Evolutionary conservation across 2,329 filamentous ascomycete genomes (phyloP).

Genomic region (Apiospora kogelbergensis): DNA sequence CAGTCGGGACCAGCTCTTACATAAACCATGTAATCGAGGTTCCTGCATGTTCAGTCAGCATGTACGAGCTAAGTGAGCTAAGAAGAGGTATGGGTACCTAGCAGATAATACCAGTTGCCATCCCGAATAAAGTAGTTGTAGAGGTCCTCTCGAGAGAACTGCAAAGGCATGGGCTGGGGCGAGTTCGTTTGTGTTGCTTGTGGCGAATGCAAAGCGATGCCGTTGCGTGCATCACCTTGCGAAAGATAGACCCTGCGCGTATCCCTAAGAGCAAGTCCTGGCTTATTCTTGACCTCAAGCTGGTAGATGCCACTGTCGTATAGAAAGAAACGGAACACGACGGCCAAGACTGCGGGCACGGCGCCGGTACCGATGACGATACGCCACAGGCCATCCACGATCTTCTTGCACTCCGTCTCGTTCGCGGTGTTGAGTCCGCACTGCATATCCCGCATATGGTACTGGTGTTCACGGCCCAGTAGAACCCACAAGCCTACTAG

Average conservation of each 20-base stretch:
- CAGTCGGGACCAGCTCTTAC: conserved; percentile 2
- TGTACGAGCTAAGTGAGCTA: no score
- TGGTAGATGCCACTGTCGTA: conserved; percentile 66
- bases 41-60: neutral
- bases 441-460: conserved; percentile 26
- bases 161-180: conserved; percentile 40
- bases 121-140: conserved; percentile 50
- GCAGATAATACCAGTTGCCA: conserved; percentile 45
- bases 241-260: conserved; percentile 59
- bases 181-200: conserved; percentile 19
- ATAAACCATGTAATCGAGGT: conserved; percentile 18
- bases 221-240: conserved; percentile 30
- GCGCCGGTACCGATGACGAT: conserved; percentile 67
- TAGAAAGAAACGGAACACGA: conserved; percentile 65
- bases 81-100: conserved; percentile 26
- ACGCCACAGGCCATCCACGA: conserved; percentile 64
- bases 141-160: conserved; percentile 50
- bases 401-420: conserved; percentile 44
- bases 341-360: conserved; percentile 61
- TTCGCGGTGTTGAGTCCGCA: conserved; percentile 45
- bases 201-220: conserved; percentile 34
- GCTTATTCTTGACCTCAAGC: conserved; percentile 64
- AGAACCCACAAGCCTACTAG: conserved; percentile 57
- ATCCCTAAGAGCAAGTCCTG: conserved; percentile 57
- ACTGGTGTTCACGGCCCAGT: conserved; percentile 36